phyloP scores from a whole-genome alignment of 2,329 filamentous ascomycete species.

The Lachnellula hyalina region DNA sequence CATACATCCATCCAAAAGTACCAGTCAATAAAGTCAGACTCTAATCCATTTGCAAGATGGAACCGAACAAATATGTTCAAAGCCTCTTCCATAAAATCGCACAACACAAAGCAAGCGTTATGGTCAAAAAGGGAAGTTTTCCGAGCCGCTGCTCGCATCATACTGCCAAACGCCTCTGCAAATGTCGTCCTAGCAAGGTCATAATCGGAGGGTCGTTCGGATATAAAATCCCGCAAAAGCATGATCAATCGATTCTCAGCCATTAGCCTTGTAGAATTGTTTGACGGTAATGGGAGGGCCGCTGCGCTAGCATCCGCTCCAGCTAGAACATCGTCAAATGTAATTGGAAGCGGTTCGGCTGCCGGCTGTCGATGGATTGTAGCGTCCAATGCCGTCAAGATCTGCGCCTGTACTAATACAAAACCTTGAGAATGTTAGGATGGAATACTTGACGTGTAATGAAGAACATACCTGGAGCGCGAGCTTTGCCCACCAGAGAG shows the following conservation, averaged over 20 bases:
- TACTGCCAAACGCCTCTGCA: slow-evolving; percentile 55
- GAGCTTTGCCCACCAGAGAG: slow-evolving; percentile 49
- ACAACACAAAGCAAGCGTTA: slow-evolving; percentile 66
- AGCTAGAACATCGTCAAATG: slow-evolving; percentile 60
- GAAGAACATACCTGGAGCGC: slow-evolving; percentile 44
- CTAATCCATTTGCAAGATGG: slow-evolving; percentile 37
- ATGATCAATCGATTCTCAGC: slow-evolving; percentile 67
- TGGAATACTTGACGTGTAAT: neutral
- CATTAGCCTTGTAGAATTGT: slow-evolving; percentile 60
- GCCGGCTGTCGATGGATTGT: slow-evolving; percentile 58
- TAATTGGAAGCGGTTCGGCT: slow-evolving; percentile 46
- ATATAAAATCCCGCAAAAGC: slow-evolving; percentile 63
- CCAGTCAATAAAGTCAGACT: slow-evolving; percentile 51
- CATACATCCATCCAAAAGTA: slow-evolving; percentile 64
- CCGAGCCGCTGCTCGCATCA: slow-evolving; percentile 57
- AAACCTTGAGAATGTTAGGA: slow-evolving; percentile 40
- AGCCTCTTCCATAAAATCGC: slow-evolving; percentile 67
- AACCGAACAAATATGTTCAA: slow-evolving; percentile 59
- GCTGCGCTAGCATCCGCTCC: slow-evolving; percentile 55
- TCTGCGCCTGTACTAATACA: slow-evolving; percentile 62
- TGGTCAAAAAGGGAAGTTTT: slow-evolving; percentile 64
- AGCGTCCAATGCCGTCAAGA: slow-evolving; percentile 59
- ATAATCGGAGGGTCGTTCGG: slow-evolving; percentile 50
- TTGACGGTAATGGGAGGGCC: slow-evolving; percentile 48
- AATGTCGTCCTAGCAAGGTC: slow-evolving; percentile 53